Percentiles rank a stretch among this genome's conserved stretches.
Conservation (phyloP, 2,329 filamentous ascomycete genomes). For the Sordariomycetes sp. region DNA sequence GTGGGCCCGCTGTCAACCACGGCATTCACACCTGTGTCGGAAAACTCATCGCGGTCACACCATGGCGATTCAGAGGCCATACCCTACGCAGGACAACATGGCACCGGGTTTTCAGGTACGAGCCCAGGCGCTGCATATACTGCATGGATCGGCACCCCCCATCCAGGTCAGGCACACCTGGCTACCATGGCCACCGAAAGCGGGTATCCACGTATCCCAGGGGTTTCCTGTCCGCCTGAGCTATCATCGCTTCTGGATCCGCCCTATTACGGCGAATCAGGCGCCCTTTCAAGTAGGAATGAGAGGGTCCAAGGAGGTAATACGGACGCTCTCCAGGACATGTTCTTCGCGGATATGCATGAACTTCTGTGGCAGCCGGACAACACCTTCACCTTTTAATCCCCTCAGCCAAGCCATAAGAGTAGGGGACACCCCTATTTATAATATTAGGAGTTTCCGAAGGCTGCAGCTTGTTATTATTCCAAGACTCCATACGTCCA, state of each 20-base stretch:
- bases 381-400: slow-evolving; percentile 1
- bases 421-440: background rate
- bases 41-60: background rate
- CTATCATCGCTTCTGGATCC: background rate
- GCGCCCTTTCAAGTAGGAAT: background rate
- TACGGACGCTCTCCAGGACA: background rate
- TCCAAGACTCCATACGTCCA: no score
- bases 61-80: background rate
- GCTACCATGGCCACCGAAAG: background rate
- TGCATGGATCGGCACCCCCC: background rate
- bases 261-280: background rate
- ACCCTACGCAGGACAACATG: background rate
- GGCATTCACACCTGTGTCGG: background rate
- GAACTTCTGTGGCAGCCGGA: background rate
- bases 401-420: background rate
- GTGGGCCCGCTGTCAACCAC: background rate
- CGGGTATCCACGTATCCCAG: background rate
- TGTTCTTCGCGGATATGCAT: slow-evolving; percentile 2
- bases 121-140: background rate
- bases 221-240: background rate
- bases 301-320: background rate
- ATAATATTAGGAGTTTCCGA: background rate
- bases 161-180: background rate
- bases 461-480: background rate
- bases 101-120: background rate